These are phyloP conservation scores for Gonapodya sp. DNA, from an alignment of 192 early-diverging fungal genomes.

Conservation along the genomic window DNA sequence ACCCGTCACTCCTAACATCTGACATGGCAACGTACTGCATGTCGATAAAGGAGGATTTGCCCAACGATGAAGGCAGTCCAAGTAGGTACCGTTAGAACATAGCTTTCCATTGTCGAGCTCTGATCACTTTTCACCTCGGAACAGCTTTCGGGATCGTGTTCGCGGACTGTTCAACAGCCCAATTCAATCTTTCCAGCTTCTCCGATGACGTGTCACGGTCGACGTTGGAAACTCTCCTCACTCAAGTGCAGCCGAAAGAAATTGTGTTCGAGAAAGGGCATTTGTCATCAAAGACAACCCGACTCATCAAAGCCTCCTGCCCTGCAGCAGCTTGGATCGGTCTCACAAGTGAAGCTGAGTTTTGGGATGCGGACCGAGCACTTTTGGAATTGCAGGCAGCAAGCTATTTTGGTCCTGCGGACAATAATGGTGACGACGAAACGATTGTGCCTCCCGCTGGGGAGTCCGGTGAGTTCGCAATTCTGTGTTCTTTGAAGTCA, in stretches of 20 bases:
- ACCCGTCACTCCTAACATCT: conserved; percentile 71
- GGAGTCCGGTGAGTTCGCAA: background rate
- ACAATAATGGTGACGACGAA: background rate
- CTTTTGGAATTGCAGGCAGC: conserved; percentile 46
- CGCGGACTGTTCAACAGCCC: conserved; percentile 91
- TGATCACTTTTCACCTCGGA: conserved; percentile 21
- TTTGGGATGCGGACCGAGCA: conserved; percentile 49
- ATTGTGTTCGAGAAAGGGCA: conserved; percentile 70
- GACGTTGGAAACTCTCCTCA: conserved; percentile 82
- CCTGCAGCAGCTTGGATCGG: conserved; percentile 50
- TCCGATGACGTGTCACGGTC: conserved; percentile 82
- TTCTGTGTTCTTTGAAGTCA: no score
- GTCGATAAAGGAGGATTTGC: conserved; percentile 65
- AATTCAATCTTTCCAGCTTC: conserved; percentile 71
- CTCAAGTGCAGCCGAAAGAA: conserved; percentile 87
- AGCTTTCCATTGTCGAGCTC: background rate
- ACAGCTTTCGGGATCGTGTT: conserved; percentile 77
- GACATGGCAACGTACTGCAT: conserved; percentile 94
- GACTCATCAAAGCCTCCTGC: conserved; percentile 54
- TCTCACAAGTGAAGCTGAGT: conserved; percentile 59
- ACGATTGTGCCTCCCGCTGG: background rate
- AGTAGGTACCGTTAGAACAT: background rate
- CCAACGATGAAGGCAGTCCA: conserved; percentile 12
- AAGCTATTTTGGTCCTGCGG: conserved; percentile 40
- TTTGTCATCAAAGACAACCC: conserved; percentile 37